phyloP scores from a whole-genome alignment of 176 grass and related monocot species.

The Raddia guianensis region DNA sequence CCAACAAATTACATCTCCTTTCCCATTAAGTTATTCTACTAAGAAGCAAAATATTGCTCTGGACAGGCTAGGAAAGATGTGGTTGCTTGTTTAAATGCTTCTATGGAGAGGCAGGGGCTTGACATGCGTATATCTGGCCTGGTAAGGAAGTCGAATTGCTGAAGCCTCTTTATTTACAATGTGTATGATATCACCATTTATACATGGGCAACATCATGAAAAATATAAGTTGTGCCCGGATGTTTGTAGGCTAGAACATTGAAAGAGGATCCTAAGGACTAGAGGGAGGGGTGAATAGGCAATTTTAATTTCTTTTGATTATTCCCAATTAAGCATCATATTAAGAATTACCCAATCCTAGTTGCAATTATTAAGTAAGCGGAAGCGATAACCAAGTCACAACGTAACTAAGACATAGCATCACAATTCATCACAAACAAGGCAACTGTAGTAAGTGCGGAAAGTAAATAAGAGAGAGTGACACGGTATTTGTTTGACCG shows the following conservation, averaged over 20 bases:
- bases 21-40: not conserved
- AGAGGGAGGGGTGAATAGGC: no score
- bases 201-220: not conserved
- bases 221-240: not conserved
- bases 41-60: not conserved
- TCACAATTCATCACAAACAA: no score
- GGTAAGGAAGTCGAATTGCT: conserved; percentile 5
- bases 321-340: no score
- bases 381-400: no score
- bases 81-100: conserved; percentile 42
- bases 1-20: not conserved
- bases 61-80: conserved; percentile 46
- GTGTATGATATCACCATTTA: not conserved
- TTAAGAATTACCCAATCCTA: no score
- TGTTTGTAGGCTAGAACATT: not conserved
- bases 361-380: no score
- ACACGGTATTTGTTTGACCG: no score
- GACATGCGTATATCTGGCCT: conserved; percentile 48
- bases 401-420: no score
- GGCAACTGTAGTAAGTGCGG: no score
- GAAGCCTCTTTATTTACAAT: not conserved
- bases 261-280: no score
- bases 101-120: conserved; percentile 43
- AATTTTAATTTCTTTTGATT: no score
- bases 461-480: no score